These are phyloP conservation scores for Gossypium thurberi DNA, from an alignment of 345 rosid genomes.

Conservation along the genomic window DNA sequence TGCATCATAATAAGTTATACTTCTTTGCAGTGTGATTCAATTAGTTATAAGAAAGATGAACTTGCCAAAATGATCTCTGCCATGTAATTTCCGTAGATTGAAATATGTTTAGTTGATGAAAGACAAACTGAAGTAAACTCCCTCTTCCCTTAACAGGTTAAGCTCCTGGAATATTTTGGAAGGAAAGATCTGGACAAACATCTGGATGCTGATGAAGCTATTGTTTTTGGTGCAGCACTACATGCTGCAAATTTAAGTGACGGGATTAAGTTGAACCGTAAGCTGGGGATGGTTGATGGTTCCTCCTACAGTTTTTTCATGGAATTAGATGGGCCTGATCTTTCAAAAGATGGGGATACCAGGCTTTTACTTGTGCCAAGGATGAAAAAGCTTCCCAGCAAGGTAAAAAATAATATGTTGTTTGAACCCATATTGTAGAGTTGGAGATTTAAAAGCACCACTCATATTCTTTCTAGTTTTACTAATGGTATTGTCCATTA, in stretches of 20 bases:
- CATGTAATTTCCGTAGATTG: slow-evolving; percentile 1
- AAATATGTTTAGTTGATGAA: neutral
- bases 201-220: slow-evolving; percentile 99
- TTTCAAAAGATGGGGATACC: slow-evolving; percentile 57
- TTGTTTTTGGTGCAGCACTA: slow-evolving; percentile 88
- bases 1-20: neutral
- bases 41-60: slow-evolving; percentile 2
- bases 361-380: slow-evolving; percentile 75
- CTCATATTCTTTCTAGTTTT: slow-evolving; percentile 15
- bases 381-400: slow-evolving; percentile 94
- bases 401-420: slow-evolving; percentile 42
- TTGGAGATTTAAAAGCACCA: neutral
- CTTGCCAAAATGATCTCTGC: neutral
- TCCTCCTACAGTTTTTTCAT: slow-evolving; percentile 70
- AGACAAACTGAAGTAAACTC: neutral
- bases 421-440: neutral
- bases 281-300: slow-evolving; percentile 94
- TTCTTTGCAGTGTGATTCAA: neutral
- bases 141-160: slow-evolving; percentile 49
- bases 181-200: slow-evolving; percentile 88
- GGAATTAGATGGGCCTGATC: slow-evolving; percentile 74
- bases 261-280: slow-evolving; percentile 92
- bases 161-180: slow-evolving; percentile 86
- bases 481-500: slow-evolving; percentile 10
- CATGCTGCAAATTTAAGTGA: slow-evolving; percentile 98